These are phyloP conservation scores for Zanthoxylum bungeanum DNA, from an alignment of 345 rosid species.

Conservation along the genomic window DNA sequence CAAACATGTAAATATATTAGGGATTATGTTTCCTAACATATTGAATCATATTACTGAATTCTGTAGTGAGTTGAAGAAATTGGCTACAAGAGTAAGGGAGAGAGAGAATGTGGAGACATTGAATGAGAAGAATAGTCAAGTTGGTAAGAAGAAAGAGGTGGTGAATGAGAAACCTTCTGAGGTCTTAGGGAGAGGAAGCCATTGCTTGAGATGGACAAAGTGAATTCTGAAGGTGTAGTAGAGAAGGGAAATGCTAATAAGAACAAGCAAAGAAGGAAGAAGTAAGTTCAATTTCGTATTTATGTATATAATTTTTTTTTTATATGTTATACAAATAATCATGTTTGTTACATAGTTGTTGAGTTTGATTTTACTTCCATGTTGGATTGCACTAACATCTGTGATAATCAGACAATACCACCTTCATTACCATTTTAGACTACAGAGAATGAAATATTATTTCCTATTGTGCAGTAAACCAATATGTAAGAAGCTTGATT, in stretches of 20 bases:
- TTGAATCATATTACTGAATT: slow-evolving; percentile 75
- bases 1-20: no score
- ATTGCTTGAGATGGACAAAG: slow-evolving; percentile 41
- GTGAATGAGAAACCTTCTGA: slow-evolving; percentile 30
- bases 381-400: no score
- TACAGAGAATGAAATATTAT: no score
- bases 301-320: not conserved
- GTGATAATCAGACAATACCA: no score
- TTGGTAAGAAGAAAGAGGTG: slow-evolving; percentile 16
- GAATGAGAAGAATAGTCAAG: slow-evolving; percentile 29
- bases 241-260: slow-evolving; percentile 35
- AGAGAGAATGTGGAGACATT: slow-evolving; percentile 43
- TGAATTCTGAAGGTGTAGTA: slow-evolving; percentile 29
- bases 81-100: slow-evolving; percentile 66
- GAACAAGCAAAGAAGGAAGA: slow-evolving; percentile 51
- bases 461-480: no score
- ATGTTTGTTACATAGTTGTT: no score
- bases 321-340: not conserved
- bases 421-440: no score
- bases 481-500: no score
- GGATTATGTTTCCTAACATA: no score
- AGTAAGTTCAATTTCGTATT: slow-evolving; percentile 37
- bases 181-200: slow-evolving; percentile 56
- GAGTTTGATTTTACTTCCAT: no score
- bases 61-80: slow-evolving; percentile 74